phyloP scores from a whole-genome alignment of 371 early-diverging fungal genomes.

The Rhizopus sp. region DNA sequence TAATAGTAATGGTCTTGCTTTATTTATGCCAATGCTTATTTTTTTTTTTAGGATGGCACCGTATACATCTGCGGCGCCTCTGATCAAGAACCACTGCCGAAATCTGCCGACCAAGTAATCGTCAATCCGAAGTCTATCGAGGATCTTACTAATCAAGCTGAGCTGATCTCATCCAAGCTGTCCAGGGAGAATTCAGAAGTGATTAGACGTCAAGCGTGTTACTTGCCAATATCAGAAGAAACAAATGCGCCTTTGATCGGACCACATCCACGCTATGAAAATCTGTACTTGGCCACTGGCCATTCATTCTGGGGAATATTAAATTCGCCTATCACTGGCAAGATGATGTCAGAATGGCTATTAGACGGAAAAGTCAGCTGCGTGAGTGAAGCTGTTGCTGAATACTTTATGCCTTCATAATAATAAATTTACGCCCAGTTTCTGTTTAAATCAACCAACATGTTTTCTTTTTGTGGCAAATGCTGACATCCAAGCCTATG shows the following conservation, averaged over 20 bases:
- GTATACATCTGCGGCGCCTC: constrained; percentile 70
- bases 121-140: constrained; percentile 31
- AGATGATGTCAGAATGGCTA: constrained; percentile 65
- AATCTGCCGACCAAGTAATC: constrained; percentile 44
- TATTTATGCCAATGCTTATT: neutral
- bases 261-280: constrained; percentile 43
- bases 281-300: constrained; percentile 64
- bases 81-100: constrained; percentile 51
- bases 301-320: constrained; percentile 79
- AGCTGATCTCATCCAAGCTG: constrained; percentile 41
- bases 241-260: constrained; percentile 63
- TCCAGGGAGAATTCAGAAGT: constrained; percentile 7
- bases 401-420: neutral
- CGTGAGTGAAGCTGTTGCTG: neutral
- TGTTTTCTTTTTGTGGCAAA: constrained; percentile 1
- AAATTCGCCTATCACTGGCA: constrained; percentile 69
- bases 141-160: constrained; percentile 24
- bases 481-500: neutral
- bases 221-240: constrained; percentile 59
- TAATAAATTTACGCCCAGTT: too few relatives aligned
- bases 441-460: neutral
- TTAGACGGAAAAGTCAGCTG: constrained; percentile 35
- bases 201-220: constrained; percentile 59
- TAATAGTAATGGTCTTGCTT: neutral
- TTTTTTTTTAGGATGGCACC: constrained; percentile 64